Percentiles rank a stretch among this genome's conserved stretches.
Conservation (phyloP, 176 grass and related monocot genomes). For the Alopecurus myosuroides region DNA sequence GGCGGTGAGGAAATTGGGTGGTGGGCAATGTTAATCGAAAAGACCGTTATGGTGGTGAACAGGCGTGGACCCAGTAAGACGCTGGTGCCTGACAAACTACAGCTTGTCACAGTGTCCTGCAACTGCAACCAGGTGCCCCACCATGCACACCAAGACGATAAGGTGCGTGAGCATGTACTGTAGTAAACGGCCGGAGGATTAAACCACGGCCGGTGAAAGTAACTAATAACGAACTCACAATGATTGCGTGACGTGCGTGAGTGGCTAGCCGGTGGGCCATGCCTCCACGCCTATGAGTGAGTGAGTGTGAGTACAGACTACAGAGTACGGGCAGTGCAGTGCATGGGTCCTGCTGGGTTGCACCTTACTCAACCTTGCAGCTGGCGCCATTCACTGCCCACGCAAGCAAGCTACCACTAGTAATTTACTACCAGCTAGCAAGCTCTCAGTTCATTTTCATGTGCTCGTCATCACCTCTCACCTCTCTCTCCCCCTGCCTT, state of each 20-base stretch:
- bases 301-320: neutral
- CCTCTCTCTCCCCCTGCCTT: neutral
- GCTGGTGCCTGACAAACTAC: slow-evolving; percentile 4
- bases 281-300: neutral
- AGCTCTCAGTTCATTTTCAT: neutral
- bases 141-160: neutral
- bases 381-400: neutral
- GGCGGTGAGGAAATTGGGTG: neutral
- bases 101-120: slow-evolving; percentile 11
- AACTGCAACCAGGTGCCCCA: neutral
- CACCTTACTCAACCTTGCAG: neutral
- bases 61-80: neutral
- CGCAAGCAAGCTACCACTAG: too few relatives aligned
- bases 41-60: slow-evolving; percentile 10
- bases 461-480: neutral
- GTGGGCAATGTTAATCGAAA: neutral
- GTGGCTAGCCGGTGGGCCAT: neutral
- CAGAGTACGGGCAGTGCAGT: neutral
- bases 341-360: neutral
- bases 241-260: neutral
- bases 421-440: neutral
- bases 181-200: neutral
- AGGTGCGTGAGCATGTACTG: neutral
- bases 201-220: neutral
- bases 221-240: neutral